Percentiles rank a stretch among this genome's conserved stretches.
These are phyloP conservation scores for Microbotryomycetes sp. DNA, from an alignment of 1,284 basidiomycete species.

Conservation along the genomic window DNA sequence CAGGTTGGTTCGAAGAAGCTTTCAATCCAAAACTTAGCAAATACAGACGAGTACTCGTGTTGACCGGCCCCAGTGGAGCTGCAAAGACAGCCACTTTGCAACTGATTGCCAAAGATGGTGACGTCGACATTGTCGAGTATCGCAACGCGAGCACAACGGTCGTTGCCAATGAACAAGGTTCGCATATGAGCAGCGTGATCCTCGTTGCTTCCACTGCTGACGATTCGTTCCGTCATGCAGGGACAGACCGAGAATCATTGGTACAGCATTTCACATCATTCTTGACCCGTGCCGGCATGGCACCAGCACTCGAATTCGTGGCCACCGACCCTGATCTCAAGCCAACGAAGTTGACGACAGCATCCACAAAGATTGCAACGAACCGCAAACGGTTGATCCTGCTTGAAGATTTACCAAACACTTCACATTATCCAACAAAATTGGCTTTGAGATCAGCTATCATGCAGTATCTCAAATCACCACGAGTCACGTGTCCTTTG, in stretches of 20 bases:
- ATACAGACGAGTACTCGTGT: slow-evolving; percentile 60
- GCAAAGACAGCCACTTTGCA: slow-evolving; percentile 83
- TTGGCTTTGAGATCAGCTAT: slow-evolving; percentile 69
- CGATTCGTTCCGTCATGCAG: too few species aligned
- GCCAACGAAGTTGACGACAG: slow-evolving; percentile 1
- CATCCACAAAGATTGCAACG: slow-evolving; percentile 13
- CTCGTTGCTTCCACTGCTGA: slow-evolving; percentile 8
- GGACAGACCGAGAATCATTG: slow-evolving; percentile 51
- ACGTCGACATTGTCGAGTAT: slow-evolving; percentile 83
- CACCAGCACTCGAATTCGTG: slow-evolving; percentile 50
- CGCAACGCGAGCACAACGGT: slow-evolving; percentile 47
- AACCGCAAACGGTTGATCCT: slow-evolving; percentile 55
- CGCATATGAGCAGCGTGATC: neutral
- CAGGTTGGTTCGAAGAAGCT: slow-evolving; percentile 77
- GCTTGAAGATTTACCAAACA: slow-evolving; percentile 88
- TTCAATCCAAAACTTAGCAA: slow-evolving; percentile 53
- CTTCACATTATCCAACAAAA: slow-evolving; percentile 57
- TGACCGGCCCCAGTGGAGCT: slow-evolving; percentile 83
- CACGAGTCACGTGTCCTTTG: slow-evolving; percentile 54
- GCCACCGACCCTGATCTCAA: slow-evolving; percentile 3
- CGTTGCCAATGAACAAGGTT: slow-evolving; percentile 5
- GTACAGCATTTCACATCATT: slow-evolving; percentile 72
- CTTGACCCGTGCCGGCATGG: slow-evolving; percentile 64
- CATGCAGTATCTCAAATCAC: slow-evolving; percentile 48
- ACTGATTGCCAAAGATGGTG: slow-evolving; percentile 66